phyloP scores from a whole-genome alignment of 768 basidiomycete species.

The Naganishia onofrii region DNA sequence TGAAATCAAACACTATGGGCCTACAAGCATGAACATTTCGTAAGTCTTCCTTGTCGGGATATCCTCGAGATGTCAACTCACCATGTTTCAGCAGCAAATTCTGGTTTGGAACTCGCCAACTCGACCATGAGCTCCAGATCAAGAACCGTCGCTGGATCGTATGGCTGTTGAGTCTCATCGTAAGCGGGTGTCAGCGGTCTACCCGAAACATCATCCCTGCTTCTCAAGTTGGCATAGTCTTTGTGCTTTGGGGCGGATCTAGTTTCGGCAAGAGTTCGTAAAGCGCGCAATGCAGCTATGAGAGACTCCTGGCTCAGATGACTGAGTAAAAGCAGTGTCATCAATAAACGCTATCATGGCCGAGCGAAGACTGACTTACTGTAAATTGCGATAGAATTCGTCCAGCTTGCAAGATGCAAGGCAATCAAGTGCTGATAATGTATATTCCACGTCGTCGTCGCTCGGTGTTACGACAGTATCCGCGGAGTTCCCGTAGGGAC shows the following conservation, averaged over 20 bases:
- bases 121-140: constrained; percentile 93
- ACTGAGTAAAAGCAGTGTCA: constrained; percentile 54
- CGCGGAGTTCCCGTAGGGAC: constrained; percentile 74
- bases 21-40: constrained; percentile 54
- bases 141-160: constrained; percentile 93
- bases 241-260: constrained; percentile 64
- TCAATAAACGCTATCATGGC: not conserved
- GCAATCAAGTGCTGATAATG: constrained; percentile 91
- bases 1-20: constrained; percentile 92
- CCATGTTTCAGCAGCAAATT: constrained; percentile 86
- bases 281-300: constrained; percentile 75
- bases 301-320: constrained; percentile 75
- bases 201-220: constrained; percentile 35
- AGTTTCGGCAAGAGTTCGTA: constrained; percentile 86
- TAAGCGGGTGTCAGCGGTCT: constrained; percentile 35
- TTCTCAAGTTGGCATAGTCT: constrained; percentile 43
- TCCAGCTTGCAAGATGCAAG: constrained; percentile 89
- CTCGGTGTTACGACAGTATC: constrained; percentile 85
- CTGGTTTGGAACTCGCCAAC: constrained; percentile 71
- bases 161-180: constrained; percentile 64
- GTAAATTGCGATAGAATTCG: constrained; percentile 87
- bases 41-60: not conserved
- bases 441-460: constrained; percentile 84
- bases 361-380: constrained; percentile 59
- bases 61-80: constrained; percentile 49